Evolutionary conservation across 208 protist species (phyloP), one percentile per base, ranked within the genome.

Genomic region (Vickermania spadyakhi): DNA sequence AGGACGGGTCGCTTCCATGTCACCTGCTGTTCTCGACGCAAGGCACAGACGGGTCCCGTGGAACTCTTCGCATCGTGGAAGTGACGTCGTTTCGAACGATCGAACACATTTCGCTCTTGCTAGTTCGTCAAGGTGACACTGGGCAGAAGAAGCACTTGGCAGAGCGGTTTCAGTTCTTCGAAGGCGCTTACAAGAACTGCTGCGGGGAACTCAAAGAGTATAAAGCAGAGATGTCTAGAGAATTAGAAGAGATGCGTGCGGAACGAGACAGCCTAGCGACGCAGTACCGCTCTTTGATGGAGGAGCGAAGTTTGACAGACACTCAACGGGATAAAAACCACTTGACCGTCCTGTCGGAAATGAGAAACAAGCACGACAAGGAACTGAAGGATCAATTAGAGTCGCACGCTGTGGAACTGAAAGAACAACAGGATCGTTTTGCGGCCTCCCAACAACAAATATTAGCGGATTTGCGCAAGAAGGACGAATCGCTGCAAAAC

Each of bases 131-230:
- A 66, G 88, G 84, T 11, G 88, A 94, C 36, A 77, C 72, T 0
- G 84, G 84, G 13, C 78, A 92, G 64, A 94, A 94, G 58, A 53
- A 66, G 23, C 89, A 94, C 68, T 73, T 94, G 2, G 88, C 88
- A 0, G 81, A 91, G 59, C 79, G 76, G 0, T 94, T 88, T 57
- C 77, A 79, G n/a, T 71, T 80, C 60, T 94, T 80, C 68, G 72
- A 88, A 61, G 57, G 66, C 1, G 45, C 67, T 1, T 87, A 72
- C 42, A 23, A 31, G 21, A 28, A 50, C 27, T 52, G 13, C 4
- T 29, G 52, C 1, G 58, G 36, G 42, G 71, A 83, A 29, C 60
- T 61, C 7, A 59, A 60, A 18, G 56, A 57, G 25, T 60, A 75
- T 21, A 26, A 56, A 0, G 70, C 62, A 23, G 59, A 53, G 18